Evolutionary conservation across 805 yeast genomes (phyloP), one percentile per base, ranked within the genome.

Genomic region (Candida qinlingensis): DNA sequence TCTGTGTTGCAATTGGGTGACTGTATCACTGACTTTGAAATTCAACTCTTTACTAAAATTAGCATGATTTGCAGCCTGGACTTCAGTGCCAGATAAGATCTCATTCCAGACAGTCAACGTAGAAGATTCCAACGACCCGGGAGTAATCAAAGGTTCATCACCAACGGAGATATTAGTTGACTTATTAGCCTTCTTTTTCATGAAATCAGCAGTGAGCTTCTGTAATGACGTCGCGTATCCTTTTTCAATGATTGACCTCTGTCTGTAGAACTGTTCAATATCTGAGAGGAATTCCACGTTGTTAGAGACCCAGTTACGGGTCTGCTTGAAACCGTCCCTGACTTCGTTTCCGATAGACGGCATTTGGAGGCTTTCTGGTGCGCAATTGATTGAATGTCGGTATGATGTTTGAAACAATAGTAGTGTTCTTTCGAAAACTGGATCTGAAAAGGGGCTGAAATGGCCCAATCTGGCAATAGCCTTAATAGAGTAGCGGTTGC

Each of bases 61-160:
- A 28, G 64, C 62, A 56, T 81, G 82, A 56, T 87, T 95, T 46
- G 74, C 78, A 36, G 96, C 84, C 37, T 87, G 77, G 27, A 75
- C 70, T 65, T 91, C 97, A 1, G 96, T 87, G 61, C 88, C 94
- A 4, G 85, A 75, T 50, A 92, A 74, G 6, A 91, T 78, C 54
- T 89, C 96, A 41, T 79, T 88, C 99, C 99, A 92, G 2, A 96
- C 79, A 10, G 87, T 96, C 53, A 91, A 69, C 12, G 87, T 74
- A 0, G 97, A 96, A 54, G 87, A 77, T 62, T 94, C 98, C 44
- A 92, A 71, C 0, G 97, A 89, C 0, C 99, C 99, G 0, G 99
- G 98, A 0, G 99, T 94, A 39, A 87, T 78, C 39, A 81, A 77
- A 0, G 99, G 99, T 13, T 79, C 78, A 51, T 88, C 96, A 28